phyloP scores from a whole-genome alignment of 139 green algal genomes.

The Gonium pectorale region DNA sequence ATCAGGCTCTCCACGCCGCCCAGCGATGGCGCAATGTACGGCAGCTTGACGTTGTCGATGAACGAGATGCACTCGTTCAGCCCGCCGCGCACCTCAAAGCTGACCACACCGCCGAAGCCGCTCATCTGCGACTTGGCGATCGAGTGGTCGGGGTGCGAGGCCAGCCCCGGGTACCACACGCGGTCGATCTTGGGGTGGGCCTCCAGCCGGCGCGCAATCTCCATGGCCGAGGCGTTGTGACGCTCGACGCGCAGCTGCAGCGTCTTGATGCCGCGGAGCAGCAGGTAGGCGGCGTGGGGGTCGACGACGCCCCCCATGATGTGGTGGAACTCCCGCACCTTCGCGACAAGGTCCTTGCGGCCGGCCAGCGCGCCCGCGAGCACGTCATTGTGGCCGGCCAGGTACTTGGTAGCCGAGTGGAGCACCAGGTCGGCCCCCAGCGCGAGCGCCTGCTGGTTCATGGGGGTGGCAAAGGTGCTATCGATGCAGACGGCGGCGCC shows the following conservation, averaged over 20 bases:
- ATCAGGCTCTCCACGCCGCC: constrained; percentile 98
- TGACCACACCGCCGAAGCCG: constrained; percentile 95
- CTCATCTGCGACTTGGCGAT: constrained; percentile 95
- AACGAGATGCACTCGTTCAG: constrained; percentile 66
- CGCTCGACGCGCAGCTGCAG: constrained; percentile 91
- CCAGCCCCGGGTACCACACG: constrained; percentile 89
- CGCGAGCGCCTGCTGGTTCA: constrained; percentile 86
- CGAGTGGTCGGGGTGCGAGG: constrained; percentile 92
- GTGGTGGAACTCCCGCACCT: constrained; percentile 95
- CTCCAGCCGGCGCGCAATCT: constrained; percentile 78
- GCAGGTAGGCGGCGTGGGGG: constrained; percentile 95
- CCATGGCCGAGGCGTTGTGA: constrained; percentile 75
- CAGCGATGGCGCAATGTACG: constrained; percentile 98
- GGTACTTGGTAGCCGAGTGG: constrained; percentile 98
- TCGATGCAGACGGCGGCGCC: constrained; percentile 94
- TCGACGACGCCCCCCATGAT: constrained; percentile 98
- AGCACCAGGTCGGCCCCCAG: constrained; percentile 98
- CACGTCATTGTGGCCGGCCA: constrained; percentile 99
- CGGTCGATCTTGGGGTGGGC: constrained; percentile 87
- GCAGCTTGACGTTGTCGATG: constrained; percentile 92
- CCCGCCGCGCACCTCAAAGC: constrained; percentile 63
- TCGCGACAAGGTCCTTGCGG: constrained; percentile 79
- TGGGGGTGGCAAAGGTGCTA: constrained; percentile 96
- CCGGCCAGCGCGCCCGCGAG: constrained; percentile 91
- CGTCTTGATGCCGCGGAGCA: constrained; percentile 98